A percentile compares a stretch with the other conserved stretches of the same genome.
These are phyloP conservation scores for Cicer chorassanicum DNA, from an alignment of 306 rosid genomes.

Conservation along the genomic window DNA sequence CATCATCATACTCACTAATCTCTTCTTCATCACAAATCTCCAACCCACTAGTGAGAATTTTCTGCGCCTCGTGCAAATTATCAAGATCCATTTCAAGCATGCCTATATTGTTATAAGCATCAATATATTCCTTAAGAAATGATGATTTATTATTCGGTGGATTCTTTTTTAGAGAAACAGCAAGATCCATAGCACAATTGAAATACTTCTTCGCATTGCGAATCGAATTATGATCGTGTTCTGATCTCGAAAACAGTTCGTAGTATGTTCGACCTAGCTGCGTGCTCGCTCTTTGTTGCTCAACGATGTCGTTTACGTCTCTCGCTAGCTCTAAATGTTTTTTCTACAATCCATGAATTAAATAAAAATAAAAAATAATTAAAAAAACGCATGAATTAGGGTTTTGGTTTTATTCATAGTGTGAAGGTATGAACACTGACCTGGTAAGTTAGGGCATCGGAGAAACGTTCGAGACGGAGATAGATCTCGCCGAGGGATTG, in stretches of 20 bases:
- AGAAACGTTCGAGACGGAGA: constrained; percentile 72
- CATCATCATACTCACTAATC: constrained; percentile 63
- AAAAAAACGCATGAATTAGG: neutral
- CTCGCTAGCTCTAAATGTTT: constrained; percentile 81
- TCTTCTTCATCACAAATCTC: constrained; percentile 85
- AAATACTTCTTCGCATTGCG: constrained; percentile 84
- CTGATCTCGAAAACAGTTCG: constrained; percentile 61
- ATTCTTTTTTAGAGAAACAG: constrained; percentile 61
- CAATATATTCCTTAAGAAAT: constrained; percentile 74
- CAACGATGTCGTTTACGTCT: constrained; percentile 68
- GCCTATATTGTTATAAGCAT: constrained; percentile 85
- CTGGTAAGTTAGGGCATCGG: constrained; percentile 77
- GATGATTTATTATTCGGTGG: constrained; percentile 58
- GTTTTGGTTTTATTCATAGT: neutral
- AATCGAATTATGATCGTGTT: constrained; percentile 64
- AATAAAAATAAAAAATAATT: neutral
- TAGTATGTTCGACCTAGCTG: constrained; percentile 92
- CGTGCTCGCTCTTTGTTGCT: constrained; percentile 88
- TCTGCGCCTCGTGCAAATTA: constrained; percentile 70
- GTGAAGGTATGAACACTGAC: constrained; percentile 34
- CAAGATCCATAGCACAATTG: constrained; percentile 74
- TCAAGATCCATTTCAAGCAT: constrained; percentile 90
- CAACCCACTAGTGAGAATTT: constrained; percentile 59
- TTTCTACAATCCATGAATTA: constrained; percentile 54
- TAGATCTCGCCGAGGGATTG: constrained; percentile 93